Evolutionary conservation across 768 basidiomycete species (phyloP).

Genomic region (Saitozyma podzolica): DNA sequence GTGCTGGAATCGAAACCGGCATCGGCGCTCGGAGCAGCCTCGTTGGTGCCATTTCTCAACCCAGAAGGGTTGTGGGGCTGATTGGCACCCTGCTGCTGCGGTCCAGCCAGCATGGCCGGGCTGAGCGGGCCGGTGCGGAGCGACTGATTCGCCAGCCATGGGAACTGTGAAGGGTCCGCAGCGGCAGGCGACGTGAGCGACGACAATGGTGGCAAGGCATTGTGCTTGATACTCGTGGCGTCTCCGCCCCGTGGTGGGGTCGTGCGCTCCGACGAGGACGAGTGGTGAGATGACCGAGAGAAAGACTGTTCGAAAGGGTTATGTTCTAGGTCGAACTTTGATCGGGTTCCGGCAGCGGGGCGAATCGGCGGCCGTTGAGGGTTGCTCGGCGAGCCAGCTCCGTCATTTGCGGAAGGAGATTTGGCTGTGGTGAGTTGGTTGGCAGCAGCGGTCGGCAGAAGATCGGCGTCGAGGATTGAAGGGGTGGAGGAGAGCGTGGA

Average conservation of each 20-base stretch:
- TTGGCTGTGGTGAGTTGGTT: background rate
- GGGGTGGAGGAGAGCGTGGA: background rate
- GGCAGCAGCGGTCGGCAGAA: background rate
- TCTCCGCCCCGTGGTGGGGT: conserved; percentile 58
- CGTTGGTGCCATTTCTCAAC: conserved; percentile 9
- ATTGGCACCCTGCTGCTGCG: conserved; percentile 50
- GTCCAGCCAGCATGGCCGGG: conserved; percentile 93
- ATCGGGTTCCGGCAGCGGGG: conserved; percentile 37
- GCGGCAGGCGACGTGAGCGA: conserved; percentile 49
- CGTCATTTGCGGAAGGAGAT: background rate
- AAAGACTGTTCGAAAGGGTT: conserved; percentile 97
- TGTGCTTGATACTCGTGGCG: conserved; percentile 39
- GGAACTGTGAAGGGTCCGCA: conserved; percentile 50
- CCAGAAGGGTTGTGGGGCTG: conserved; percentile 5
- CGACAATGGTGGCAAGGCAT: conserved; percentile 50
- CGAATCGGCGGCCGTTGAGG: conserved; percentile 39
- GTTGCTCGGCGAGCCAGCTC: background rate
- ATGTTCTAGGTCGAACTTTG: conserved; percentile 64
- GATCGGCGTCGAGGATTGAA: background rate
- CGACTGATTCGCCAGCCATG: conserved; percentile 63
- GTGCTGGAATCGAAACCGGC: conserved; percentile 63
- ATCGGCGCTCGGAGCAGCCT: conserved; percentile 25
- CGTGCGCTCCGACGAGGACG: conserved; percentile 21
- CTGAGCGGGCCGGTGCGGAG: conserved; percentile 90
- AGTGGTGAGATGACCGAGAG: conserved; percentile 56